Conservation (phyloP, 2,329 filamentous ascomycete genomes). For the Talaromyces pinophilus region DNA sequence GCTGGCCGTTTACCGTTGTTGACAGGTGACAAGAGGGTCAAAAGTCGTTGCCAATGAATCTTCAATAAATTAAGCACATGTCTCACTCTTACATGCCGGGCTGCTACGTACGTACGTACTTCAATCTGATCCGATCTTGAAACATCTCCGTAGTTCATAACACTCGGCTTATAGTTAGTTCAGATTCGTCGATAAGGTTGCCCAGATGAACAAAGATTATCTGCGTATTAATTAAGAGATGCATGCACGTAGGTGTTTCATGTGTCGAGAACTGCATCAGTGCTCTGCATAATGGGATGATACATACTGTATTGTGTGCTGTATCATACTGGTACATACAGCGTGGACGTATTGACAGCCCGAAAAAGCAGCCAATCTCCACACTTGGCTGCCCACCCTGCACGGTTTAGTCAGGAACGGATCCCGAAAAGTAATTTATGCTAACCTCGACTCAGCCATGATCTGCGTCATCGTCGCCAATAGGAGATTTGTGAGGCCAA, state of each 20-base stretch:
- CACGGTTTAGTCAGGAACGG: slow-evolving; percentile 15
- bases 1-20: background rate
- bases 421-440: background rate
- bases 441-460: slow-evolving; percentile 5
- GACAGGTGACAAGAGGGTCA: slow-evolving; percentile 2
- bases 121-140: background rate
- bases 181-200: slow-evolving; percentile 8
- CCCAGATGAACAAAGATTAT: background rate
- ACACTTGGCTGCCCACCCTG: background rate
- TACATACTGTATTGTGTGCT: background rate
- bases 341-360: background rate
- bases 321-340: slow-evolving; percentile 1
- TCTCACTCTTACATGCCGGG: background rate
- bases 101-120: background rate
- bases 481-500: background rate
- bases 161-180: slow-evolving; percentile 6
- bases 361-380: slow-evolving; percentile 10
- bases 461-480: slow-evolving; percentile 8
- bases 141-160: background rate
- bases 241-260: background rate
- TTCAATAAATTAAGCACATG: background rate
- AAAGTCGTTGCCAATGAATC: background rate
- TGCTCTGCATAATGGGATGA: background rate
- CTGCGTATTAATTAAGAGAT: background rate
- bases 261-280: background rate